phyloP scores from a whole-genome alignment of 2,329 filamentous ascomycete genomes.

The Thelonectria blattea region DNA sequence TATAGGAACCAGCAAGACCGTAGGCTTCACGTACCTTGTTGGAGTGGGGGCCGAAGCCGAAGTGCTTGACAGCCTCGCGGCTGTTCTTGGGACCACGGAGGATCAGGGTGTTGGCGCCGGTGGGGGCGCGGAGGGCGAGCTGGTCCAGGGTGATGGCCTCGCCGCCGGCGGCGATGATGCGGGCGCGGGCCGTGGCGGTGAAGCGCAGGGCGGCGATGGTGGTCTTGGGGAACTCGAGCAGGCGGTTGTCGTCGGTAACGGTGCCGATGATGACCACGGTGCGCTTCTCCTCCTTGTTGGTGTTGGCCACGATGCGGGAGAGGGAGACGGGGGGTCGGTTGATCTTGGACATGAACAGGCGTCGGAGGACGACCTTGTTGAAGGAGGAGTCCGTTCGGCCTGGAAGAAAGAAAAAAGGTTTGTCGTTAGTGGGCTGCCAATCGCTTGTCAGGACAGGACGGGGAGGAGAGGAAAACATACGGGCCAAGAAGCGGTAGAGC shows the following conservation, averaged over 20 bases:
- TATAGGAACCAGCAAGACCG: rapidly evolving
- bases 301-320: constrained; percentile 82
- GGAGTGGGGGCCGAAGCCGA: constrained; percentile 96
- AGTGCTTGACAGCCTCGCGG: constrained; percentile 98
- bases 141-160: constrained; percentile 96
- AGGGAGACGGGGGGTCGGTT: constrained; percentile 96
- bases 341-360: constrained; percentile 98
- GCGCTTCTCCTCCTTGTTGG: constrained; percentile 74
- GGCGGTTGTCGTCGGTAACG: constrained; percentile 97
- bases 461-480: constrained; percentile 68
- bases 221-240: constrained; percentile 88
- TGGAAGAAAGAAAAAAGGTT: constrained; percentile 46
- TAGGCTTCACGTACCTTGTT: constrained; percentile 74
- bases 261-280: constrained; percentile 94
- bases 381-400: constrained; percentile 96
- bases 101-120: constrained; percentile 94
- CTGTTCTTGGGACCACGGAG: constrained; percentile 98
- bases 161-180: constrained; percentile 92
- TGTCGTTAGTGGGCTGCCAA: constrained; percentile 18
- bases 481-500: constrained; percentile 95
- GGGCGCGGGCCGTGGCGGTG: constrained; percentile 92
- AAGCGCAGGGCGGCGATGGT: constrained; percentile 94
- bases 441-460: neutral
- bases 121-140: constrained; percentile 92
- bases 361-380: constrained; percentile 98